phyloP scores from a whole-genome alignment of 2,329 filamentous ascomycete species.

The Leptographium radiaticola region DNA sequence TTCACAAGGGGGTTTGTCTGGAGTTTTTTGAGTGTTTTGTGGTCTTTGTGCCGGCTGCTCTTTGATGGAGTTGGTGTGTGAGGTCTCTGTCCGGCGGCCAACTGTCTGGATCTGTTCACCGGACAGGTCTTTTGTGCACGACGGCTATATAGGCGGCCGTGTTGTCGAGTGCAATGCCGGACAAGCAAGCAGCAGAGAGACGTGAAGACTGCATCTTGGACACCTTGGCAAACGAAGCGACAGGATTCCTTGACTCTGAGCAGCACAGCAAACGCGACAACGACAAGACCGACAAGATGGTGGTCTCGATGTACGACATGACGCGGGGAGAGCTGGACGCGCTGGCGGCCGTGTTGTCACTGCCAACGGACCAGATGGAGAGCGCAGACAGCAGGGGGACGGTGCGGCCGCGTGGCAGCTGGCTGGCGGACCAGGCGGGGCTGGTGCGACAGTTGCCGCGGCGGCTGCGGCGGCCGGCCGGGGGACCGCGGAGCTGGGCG shows the following conservation, averaged over 20 bases:
- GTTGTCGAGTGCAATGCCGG: too few species aligned
- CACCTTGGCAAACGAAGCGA: background rate
- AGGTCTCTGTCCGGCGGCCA: too few species aligned
- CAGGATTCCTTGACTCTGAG: background rate
- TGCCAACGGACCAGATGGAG: constrained; percentile 2
- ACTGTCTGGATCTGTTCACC: too few species aligned
- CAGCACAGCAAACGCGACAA: background rate
- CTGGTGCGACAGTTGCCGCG: constrained; percentile 4
- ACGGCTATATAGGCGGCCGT: too few species aligned
- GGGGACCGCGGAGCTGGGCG: constrained; percentile 18
- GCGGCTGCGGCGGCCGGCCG: constrained; percentile 1
- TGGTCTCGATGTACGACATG: background rate
- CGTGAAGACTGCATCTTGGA: too few species aligned
- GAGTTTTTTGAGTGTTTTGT: too few species aligned
- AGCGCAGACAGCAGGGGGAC: background rate
- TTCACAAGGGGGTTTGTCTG: too few species aligned
- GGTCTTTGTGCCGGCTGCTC: too few species aligned
- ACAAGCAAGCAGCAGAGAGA: too few species aligned
- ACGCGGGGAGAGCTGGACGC: background rate
- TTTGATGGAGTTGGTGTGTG: too few species aligned
- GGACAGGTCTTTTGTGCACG: too few species aligned
- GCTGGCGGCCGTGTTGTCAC: constrained; percentile 3
- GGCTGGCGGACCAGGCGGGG: constrained; percentile 7
- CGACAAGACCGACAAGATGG: background rate
- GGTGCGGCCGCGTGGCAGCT: background rate